Evolutionary conservation across 2,329 filamentous ascomycete genomes (phyloP).

Genomic region (Verticillium isaacii): DNA sequence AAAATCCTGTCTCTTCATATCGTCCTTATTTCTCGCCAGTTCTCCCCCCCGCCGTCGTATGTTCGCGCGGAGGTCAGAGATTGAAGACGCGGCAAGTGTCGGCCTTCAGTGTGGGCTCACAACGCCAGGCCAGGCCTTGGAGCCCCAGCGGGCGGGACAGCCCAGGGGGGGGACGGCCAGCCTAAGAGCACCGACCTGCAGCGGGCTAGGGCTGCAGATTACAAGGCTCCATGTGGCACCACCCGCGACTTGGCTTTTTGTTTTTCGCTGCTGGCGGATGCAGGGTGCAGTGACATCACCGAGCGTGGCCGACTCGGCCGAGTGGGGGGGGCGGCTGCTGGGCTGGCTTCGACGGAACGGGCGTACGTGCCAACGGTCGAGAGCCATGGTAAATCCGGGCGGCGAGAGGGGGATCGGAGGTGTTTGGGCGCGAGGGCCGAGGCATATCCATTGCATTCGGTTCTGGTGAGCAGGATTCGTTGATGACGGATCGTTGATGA

Average conservation of each 20-base stretch:
- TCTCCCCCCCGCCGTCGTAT: neutral
- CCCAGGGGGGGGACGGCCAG: too few relatives aligned
- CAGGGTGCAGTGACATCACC: neutral
- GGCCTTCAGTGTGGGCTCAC: neutral
- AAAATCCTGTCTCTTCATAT: too few relatives aligned
- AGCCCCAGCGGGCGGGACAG: neutral
- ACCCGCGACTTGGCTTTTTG: neutral
- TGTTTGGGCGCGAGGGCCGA: neutral
- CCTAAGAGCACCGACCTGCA: too few relatives aligned
- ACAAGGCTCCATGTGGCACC: neutral
- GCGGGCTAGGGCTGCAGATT: neutral
- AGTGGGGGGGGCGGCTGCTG: neutral
- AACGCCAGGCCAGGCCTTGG: too few relatives aligned
- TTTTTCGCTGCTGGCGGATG: neutral
- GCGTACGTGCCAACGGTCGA: neutral
- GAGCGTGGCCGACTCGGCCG: neutral
- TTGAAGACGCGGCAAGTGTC: neutral
- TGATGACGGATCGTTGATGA: neutral
- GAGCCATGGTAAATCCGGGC: neutral
- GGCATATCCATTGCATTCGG: neutral
- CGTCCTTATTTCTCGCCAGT: neutral
- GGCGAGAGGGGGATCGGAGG: neutral
- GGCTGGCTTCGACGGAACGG: neutral
- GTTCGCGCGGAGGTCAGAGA: neutral
- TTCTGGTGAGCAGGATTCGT: neutral